Evolutionary conservation across 495 filamentous ascomycete genomes (phyloP), one percentile per base, ranked within the genome.

Genomic region (Aspergillus mulundensis): DNA sequence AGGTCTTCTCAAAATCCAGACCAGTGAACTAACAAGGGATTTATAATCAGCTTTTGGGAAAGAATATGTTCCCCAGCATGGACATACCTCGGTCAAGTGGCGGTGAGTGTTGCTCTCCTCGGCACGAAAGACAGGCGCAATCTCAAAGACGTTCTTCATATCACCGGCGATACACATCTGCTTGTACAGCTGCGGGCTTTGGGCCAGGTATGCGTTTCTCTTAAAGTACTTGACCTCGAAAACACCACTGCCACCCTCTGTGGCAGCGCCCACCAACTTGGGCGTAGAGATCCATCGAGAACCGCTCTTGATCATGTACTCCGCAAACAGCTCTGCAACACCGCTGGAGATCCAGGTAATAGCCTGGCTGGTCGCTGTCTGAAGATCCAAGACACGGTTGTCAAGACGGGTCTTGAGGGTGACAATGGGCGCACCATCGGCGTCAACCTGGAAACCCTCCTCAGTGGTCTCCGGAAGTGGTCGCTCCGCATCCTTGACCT

Each of bases 1-100:
- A 96, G 34, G 91, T 91, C 88, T 96, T 97, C 68, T 97, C 94
- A 65, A 97, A 77, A 89, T 98, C 94, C 56, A 98, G 88, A 70
- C 94, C 94, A 41, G 89, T 90, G 74, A 96, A 98, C 78, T 81
- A 60, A 10, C 11, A 43, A 15, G 19, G 34, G 5, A 44, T 18
- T 8, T 40, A 28, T 56, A 44, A 30, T 46, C 18, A 40, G 20
- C 54, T 52, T 57, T 55, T 50, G 18, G 48, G 45, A 50, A 41
- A 87, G 0, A 21, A 32, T 6, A 30, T 12, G 14, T 18, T 12
- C 11, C 3, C 1, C 7, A 32, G 24, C 18, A 21, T 16, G n/a
- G 47, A 49, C 65, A 39, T 77, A 81, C 78, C 70, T 96, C 94
- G 12, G 91, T 97, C 84, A 97, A 87, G 71, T 98, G 94, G 50